Conservation (phyloP, 2,329 filamentous ascomycete genomes). For the Paracoccidioides lutzii region DNA sequence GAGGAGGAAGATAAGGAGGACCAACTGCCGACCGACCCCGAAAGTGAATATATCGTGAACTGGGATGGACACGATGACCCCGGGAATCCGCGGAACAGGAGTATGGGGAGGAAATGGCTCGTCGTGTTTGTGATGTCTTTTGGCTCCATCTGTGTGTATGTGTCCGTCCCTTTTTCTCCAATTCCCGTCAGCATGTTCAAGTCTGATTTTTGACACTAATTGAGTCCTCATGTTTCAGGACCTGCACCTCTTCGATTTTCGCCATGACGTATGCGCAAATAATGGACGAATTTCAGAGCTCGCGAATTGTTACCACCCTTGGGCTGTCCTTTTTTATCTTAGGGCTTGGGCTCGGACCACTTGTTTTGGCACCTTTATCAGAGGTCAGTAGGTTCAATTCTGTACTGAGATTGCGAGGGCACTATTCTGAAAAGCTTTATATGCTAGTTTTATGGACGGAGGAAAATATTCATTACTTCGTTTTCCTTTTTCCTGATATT, state of each 20-base stretch:
- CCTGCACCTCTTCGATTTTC: slow-evolving; percentile 78
- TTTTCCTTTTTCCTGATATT: slow-evolving; percentile 66
- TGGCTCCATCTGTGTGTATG: slow-evolving; percentile 73
- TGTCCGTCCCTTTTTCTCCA: slow-evolving; percentile 17
- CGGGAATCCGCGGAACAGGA: slow-evolving; percentile 58
- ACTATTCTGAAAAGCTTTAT: slow-evolving; percentile 3
- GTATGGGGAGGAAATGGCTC: slow-evolving; percentile 57
- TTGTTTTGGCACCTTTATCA: slow-evolving; percentile 51
- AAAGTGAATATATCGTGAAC: slow-evolving; percentile 51
- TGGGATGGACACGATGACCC: slow-evolving; percentile 68
- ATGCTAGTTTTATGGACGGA: slow-evolving; percentile 60
- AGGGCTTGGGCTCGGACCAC: slow-evolving; percentile 56
- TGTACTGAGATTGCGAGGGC: not conserved
- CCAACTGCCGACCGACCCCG: slow-evolving; percentile 15
- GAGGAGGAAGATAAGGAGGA: slow-evolving; percentile 14
- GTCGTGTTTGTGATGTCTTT: slow-evolving; percentile 62
- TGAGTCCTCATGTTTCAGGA: slow-evolving; percentile 37
- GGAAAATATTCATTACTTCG: slow-evolving; percentile 65
- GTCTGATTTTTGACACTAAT: not conserved
- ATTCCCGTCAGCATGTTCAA: not conserved
- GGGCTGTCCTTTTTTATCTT: slow-evolving; percentile 74
- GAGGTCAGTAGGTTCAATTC: slow-evolving; percentile 30
- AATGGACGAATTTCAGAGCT: slow-evolving; percentile 58
- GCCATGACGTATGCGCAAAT: slow-evolving; percentile 70
- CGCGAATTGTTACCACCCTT: slow-evolving; percentile 60